A percentile compares a stretch with the other conserved stretches of the same genome.
Evolutionary conservation across 148 eudicot species (phyloP).

Genomic region (Cornus kousa): DNA sequence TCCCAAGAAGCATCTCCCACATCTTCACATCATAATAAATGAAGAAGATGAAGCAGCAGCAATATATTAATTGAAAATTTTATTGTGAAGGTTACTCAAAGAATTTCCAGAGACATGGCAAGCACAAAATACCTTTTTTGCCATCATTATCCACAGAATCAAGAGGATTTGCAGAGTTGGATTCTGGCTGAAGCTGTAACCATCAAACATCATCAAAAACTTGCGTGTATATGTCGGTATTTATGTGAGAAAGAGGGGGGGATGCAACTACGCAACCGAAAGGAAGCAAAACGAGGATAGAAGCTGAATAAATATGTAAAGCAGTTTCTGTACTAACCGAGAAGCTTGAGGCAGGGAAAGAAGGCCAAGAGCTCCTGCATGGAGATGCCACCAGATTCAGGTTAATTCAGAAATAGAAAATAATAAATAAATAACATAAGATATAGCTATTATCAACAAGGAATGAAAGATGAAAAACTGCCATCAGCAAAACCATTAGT

Average conservation of each 20-base stretch:
- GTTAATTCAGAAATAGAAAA: no score
- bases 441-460: background rate
- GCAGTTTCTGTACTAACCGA: conserved; percentile 40
- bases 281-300: background rate
- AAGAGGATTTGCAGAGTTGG: conserved; percentile 27
- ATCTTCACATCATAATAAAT: conserved; percentile 12
- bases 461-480: background rate
- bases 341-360: conserved; percentile 52
- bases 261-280: background rate
- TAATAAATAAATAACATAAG: background rate
- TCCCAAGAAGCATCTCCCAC: conserved; percentile 51
- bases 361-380: conserved; percentile 72
- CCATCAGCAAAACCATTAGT: background rate
- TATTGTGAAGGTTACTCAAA: background rate
- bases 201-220: conserved; percentile 6
- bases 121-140: conserved; percentile 30
- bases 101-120: background rate
- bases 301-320: background rate
- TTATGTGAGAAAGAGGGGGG: background rate
- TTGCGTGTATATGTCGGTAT: no score
- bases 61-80: background rate
- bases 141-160: conserved; percentile 30
- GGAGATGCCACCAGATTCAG: background rate
- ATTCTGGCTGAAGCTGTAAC: conserved; percentile 47
- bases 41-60: background rate